phyloP scores from a whole-genome alignment of 2,329 filamentous ascomycete genomes.

The Didymella lethalis region DNA sequence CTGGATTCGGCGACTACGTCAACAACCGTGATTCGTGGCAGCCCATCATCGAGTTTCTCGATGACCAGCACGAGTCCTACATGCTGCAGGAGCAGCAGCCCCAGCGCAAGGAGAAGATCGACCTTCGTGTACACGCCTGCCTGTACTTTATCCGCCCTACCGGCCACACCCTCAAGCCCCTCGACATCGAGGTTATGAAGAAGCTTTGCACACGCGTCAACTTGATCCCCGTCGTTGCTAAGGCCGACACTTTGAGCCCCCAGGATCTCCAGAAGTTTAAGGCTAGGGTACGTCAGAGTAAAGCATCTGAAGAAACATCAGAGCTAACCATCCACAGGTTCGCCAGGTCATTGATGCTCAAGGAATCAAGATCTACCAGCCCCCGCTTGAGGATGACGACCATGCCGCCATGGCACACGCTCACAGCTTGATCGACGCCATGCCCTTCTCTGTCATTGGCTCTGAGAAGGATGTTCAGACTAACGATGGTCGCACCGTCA shows the following conservation, averaged over 20 bases:
- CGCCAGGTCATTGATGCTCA: slow-evolving; percentile 95
- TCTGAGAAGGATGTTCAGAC: slow-evolving; percentile 99
- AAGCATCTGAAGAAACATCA: neutral
- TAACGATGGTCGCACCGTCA: slow-evolving; percentile 92
- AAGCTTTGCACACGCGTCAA: slow-evolving; percentile 97
- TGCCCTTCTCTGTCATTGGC: slow-evolving; percentile 98
- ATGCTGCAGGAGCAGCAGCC: slow-evolving; percentile 99
- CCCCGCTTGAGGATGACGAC: slow-evolving; percentile 96
- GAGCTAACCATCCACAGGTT: slow-evolving; percentile 66
- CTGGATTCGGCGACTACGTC: slow-evolving; percentile 99
- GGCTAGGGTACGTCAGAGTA: slow-evolving; percentile 73
- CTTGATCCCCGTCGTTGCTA: slow-evolving; percentile 96
- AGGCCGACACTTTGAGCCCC: slow-evolving; percentile 96
- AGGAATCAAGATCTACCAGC: slow-evolving; percentile 99
- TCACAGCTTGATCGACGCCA: slow-evolving; percentile 90
- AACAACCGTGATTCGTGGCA: slow-evolving; percentile 99
- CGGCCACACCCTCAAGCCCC: slow-evolving; percentile 96
- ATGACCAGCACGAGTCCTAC: slow-evolving; percentile 99
- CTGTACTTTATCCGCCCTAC: slow-evolving; percentile 99
- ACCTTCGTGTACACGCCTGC: slow-evolving; percentile 97
- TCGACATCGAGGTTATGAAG: slow-evolving; percentile 99
- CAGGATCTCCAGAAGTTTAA: slow-evolving; percentile 93
- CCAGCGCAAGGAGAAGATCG: slow-evolving; percentile 97
- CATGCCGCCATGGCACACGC: slow-evolving; percentile 95
- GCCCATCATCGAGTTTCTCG: slow-evolving; percentile 99